Evolutionary conservation across 2,329 filamentous ascomycete species (phyloP).

Genomic region (Chaetomiaceae sp.): DNA sequence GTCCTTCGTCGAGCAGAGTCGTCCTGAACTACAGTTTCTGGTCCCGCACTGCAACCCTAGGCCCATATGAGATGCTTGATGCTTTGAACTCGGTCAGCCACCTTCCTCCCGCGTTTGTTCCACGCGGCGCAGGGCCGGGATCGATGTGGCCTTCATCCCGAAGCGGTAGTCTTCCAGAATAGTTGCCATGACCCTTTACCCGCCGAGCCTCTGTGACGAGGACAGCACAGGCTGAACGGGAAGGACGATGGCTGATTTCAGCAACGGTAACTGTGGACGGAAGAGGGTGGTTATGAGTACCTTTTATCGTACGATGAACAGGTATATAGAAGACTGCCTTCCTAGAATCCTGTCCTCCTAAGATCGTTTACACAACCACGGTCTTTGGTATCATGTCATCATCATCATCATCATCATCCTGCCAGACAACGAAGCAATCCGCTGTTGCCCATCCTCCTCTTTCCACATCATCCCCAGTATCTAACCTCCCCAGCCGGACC

Average conservation of each 20-base stretch:
- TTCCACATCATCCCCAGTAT: too few relatives aligned
- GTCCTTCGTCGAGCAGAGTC: too few relatives aligned
- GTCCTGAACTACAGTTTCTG: too few relatives aligned
- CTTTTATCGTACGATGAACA: too few relatives aligned
- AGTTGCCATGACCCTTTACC: neutral
- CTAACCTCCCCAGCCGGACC: neutral
- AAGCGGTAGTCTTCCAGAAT: conserved; percentile 9
- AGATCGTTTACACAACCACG: too few relatives aligned
- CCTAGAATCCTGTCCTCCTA: too few relatives aligned
- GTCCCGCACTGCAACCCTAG: too few relatives aligned
- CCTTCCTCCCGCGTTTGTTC: conserved; percentile 13
- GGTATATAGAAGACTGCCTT: neutral
- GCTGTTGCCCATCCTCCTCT: too few relatives aligned
- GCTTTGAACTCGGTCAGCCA: neutral
- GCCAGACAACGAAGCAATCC: too few relatives aligned
- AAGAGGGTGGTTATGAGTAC: neutral
- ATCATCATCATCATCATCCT: neutral
- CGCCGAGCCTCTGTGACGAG: neutral
- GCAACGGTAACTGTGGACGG: neutral
- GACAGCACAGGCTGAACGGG: conserved; percentile 1
- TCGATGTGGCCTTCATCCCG: neutral
- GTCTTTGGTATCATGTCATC: conserved; percentile 1
- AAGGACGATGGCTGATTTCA: neutral
- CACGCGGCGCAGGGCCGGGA: conserved; percentile 3
- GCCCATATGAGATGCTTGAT: neutral